Conservation (phyloP, 1,139 yeast species). For the Lodderomyces metapsilosis region DNA sequence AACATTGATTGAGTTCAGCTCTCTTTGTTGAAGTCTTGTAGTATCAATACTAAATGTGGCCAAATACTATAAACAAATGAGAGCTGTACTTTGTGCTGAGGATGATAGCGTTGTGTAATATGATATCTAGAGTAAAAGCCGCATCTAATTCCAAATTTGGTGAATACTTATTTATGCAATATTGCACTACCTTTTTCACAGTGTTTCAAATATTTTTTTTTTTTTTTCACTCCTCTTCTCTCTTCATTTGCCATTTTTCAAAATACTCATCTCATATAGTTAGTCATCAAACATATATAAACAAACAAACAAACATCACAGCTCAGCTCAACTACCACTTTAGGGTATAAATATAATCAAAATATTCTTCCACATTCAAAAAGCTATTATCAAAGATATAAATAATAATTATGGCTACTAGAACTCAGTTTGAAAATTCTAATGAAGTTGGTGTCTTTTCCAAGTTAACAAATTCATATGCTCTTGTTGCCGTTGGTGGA, state of each 20-base stretch:
- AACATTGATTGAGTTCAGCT: too few species aligned
- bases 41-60: too few species aligned
- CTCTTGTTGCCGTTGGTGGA: slow-evolving; percentile 96
- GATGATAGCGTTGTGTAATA: neutral
- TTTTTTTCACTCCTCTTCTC: neutral
- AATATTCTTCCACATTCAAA: neutral
- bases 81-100: too few species aligned
- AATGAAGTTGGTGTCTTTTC: slow-evolving; percentile 98
- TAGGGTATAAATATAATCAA: neutral
- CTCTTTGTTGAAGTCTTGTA: too few species aligned
- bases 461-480: slow-evolving; percentile 93
- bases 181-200: neutral
- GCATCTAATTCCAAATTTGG: neutral
- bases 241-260: neutral
- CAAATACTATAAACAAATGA: too few species aligned
- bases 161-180: neutral
- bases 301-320: neutral
- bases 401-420: slow-evolving; percentile 38
- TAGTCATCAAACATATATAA: neutral
- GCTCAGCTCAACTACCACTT: too few species aligned
- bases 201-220: too few species aligned
- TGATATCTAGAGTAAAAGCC: neutral
- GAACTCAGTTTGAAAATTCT: slow-evolving; percentile 87
- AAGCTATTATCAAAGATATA: neutral
- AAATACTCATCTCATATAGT: neutral